Conservation (phyloP, 2,329 filamentous ascomycete genomes). For the Paracoccidioides brasiliensis region DNA sequence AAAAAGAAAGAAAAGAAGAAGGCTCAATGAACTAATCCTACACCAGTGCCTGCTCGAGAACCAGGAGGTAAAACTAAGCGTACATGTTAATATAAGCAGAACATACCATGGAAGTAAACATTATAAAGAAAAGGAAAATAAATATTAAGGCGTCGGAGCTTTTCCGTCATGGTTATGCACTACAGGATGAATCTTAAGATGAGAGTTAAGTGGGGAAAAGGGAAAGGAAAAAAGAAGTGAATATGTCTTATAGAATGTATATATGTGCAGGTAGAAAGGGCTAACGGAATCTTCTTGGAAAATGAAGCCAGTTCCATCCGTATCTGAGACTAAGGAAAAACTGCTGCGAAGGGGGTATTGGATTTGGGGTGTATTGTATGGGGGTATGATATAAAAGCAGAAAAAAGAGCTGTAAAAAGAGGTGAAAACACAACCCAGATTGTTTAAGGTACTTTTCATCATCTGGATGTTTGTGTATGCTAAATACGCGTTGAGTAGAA, state of each 20-base stretch:
- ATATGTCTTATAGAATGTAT: neutral
- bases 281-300: too few species aligned
- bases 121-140: too few species aligned
- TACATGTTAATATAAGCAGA: neutral
- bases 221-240: neutral
- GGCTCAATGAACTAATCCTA: too few species aligned
- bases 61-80: neutral
- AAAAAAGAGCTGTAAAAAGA: neutral
- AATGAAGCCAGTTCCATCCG: too few species aligned
- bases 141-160: too few species aligned
- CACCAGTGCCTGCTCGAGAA: neutral
- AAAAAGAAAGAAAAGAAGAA: neutral
- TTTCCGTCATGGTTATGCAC: too few species aligned
- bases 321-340: neutral
- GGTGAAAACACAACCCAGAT: too few species aligned
- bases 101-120: neutral
- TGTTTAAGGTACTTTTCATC: too few species aligned
- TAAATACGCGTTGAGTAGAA: too few species aligned
- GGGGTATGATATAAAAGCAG: neutral
- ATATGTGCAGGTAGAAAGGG: neutral
- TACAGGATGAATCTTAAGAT: too few species aligned
- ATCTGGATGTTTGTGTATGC: too few species aligned
- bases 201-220: neutral
- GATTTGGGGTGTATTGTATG: neutral
- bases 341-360: neutral